phyloP scores from a whole-genome alignment of 495 filamentous ascomycete species.

The Neurospora sp. region DNA sequence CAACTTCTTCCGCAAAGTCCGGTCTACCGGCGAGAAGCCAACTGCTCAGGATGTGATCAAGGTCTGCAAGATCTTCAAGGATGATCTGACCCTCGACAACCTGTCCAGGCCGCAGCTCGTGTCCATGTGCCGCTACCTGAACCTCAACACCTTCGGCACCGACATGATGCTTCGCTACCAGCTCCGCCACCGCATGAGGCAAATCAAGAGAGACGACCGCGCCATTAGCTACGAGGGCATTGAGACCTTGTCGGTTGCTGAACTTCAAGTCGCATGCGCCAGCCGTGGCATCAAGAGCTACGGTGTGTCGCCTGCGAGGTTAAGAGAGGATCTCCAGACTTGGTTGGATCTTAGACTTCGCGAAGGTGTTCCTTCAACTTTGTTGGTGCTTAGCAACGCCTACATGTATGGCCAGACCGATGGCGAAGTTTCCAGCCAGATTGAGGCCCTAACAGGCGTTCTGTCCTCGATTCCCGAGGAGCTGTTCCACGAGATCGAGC shows the following conservation, averaged over 20 bases:
- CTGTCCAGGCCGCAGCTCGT: slow-evolving; percentile 91
- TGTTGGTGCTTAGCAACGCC: slow-evolving; percentile 91
- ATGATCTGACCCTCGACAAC: slow-evolving; percentile 96
- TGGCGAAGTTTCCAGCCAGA: slow-evolving; percentile 75
- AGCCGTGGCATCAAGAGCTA: slow-evolving; percentile 88
- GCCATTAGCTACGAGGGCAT: slow-evolving; percentile 95
- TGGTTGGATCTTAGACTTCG: slow-evolving; percentile 94
- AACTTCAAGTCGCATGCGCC: slow-evolving; percentile 84
- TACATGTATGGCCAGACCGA: slow-evolving; percentile 92
- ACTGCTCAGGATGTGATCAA: slow-evolving; percentile 89
- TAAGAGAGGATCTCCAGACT: slow-evolving; percentile 84
- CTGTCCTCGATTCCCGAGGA: slow-evolving; percentile 94
- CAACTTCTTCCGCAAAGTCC: slow-evolving; percentile 96
- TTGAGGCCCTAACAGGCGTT: slow-evolving; percentile 86
- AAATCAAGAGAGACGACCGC: slow-evolving; percentile 96
- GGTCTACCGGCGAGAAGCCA: slow-evolving; percentile 80
- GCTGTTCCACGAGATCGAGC: slow-evolving; percentile 98
- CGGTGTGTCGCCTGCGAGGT: slow-evolving; percentile 72
- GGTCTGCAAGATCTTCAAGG: slow-evolving; percentile 99
- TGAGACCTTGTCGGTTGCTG: slow-evolving; percentile 81
- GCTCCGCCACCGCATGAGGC: slow-evolving; percentile 93
- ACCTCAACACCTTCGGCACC: slow-evolving; percentile 91
- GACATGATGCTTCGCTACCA: slow-evolving; percentile 97
- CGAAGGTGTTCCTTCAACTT: slow-evolving; percentile 84
- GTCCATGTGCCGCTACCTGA: slow-evolving; percentile 97